A percentile compares a stretch with the other conserved stretches of the same genome.
Conservation (phyloP, 495 filamentous ascomycete genomes). For the Podospora pseudocomata region DNA sequence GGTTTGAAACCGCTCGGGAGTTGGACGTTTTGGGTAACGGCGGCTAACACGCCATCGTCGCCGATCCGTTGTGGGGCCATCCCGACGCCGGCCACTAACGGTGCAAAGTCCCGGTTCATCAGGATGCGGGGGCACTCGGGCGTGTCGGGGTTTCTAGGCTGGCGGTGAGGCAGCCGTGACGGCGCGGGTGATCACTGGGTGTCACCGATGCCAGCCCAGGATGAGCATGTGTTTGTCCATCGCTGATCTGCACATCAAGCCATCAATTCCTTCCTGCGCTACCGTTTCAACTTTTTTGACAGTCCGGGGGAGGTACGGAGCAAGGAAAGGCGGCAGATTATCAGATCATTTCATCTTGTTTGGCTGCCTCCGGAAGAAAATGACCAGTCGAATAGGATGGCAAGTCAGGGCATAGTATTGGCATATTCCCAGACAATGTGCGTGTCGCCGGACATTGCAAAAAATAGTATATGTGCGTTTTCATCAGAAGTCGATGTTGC, state of each 20-base stretch:
- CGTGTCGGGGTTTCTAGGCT: neutral
- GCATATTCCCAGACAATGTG: neutral
- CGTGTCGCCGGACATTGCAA: neutral
- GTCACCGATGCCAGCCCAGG: neutral
- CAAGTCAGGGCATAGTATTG: neutral
- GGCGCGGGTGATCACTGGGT: neutral
- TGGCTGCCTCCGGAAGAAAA: neutral
- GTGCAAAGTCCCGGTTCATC: neutral
- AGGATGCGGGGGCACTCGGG: slow-evolving; percentile 2
- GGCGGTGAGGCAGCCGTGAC: slow-evolving; percentile 1
- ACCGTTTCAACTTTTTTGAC: slow-evolving; percentile 14
- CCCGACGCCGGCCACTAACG: slow-evolving; percentile 10
- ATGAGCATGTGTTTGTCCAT: neutral
- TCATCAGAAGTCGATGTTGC: slow-evolving; percentile 1
- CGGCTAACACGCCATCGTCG: slow-evolving; percentile 20
- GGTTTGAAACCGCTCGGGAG: slow-evolving; percentile 12
- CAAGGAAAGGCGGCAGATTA: neutral
- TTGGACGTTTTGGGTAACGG: slow-evolving; percentile 12
- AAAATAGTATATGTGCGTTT: neutral
- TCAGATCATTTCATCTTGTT: neutral
- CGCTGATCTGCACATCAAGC: slow-evolving; percentile 8
- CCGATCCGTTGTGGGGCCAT: slow-evolving; percentile 18
- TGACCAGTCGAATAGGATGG: neutral
- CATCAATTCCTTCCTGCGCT: slow-evolving; percentile 2
- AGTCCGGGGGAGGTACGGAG: neutral